Conservation (phyloP, 2,329 filamentous ascomycete species). For the Dactylellina leptospora region DNA sequence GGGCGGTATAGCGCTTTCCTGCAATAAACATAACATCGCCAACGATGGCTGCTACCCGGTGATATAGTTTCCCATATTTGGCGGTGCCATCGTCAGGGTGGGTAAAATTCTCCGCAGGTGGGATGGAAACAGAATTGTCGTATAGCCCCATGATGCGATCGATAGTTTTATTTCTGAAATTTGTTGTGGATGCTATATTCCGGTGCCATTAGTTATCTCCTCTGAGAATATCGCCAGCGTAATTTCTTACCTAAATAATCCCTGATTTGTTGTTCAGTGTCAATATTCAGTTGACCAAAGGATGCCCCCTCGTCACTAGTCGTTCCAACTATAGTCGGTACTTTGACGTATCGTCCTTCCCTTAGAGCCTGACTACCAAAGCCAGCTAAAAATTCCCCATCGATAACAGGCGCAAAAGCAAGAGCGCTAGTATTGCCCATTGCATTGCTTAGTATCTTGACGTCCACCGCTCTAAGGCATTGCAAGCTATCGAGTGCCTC, state of each 20-base stretch:
- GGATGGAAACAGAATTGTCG: conserved; percentile 10
- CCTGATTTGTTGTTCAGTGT: conserved; percentile 6
- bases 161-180: conserved; percentile 13
- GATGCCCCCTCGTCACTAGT: conserved; percentile 73
- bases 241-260: conserved; percentile 6
- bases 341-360: conserved; percentile 69
- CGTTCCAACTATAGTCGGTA: conserved; percentile 71
- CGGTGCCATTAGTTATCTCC: background rate
- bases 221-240: background rate
- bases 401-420: conserved; percentile 61
- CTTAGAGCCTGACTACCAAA: conserved; percentile 67
- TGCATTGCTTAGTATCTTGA: conserved; percentile 67
- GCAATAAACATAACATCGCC: conserved; percentile 69
- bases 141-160: conserved; percentile 2
- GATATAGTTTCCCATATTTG: conserved; percentile 61
- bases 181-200: conserved; percentile 3
- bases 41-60: conserved; percentile 66
- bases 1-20: conserved; percentile 65
- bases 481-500: conserved; percentile 67
- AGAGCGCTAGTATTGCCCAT: conserved; percentile 63
- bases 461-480: conserved; percentile 72
- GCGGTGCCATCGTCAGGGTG: conserved; percentile 59
- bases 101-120: conserved; percentile 16
- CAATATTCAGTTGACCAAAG: conserved; percentile 59
- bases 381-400: conserved; percentile 67